Conservation (phyloP, 495 filamentous ascomycete species). For the Aspergillus heteromorphus region DNA sequence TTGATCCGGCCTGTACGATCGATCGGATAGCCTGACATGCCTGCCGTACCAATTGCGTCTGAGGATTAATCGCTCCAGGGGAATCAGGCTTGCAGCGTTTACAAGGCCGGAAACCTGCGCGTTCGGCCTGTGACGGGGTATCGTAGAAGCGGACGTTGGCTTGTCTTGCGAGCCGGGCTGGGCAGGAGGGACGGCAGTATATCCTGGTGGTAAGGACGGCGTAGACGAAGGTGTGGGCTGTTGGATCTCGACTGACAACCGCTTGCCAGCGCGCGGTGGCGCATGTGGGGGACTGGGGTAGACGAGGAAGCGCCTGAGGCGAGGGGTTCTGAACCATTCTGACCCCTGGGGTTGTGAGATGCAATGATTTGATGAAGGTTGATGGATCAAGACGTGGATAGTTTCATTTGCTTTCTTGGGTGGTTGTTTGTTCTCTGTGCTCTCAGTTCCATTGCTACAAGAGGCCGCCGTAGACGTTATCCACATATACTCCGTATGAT, state of each 20-base stretch:
- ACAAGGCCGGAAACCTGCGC: conserved; percentile 55
- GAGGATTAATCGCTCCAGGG: conserved; percentile 33
- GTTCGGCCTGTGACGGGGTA: conserved; percentile 48
- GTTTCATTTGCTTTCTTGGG: no score
- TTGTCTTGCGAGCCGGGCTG: conserved; percentile 55
- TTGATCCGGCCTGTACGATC: conserved; percentile 22
- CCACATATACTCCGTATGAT: conserved; percentile 19
- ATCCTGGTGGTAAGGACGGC: conserved; percentile 57
- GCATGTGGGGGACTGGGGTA: conserved; percentile 15
- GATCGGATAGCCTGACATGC: conserved; percentile 35
- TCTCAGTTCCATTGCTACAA: neutral
- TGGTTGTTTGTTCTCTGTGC: neutral
- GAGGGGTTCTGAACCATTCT: conserved; percentile 3
- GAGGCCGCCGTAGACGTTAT: neutral
- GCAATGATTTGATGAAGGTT: neutral
- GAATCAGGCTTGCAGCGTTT: conserved; percentile 58
- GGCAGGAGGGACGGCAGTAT: conserved; percentile 59
- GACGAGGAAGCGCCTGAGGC: conserved; percentile 24
- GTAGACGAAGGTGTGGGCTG: conserved; percentile 54
- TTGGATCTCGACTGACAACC: conserved; percentile 45
- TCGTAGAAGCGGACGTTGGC: conserved; percentile 57
- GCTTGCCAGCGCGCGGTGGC: conserved; percentile 51
- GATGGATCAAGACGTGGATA: no score
- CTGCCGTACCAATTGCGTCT: conserved; percentile 38
- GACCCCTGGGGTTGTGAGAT: neutral